These are phyloP conservation scores for Lophium mytilinum DNA, from an alignment of 495 filamentous ascomycete genomes.

Conservation along the genomic window DNA sequence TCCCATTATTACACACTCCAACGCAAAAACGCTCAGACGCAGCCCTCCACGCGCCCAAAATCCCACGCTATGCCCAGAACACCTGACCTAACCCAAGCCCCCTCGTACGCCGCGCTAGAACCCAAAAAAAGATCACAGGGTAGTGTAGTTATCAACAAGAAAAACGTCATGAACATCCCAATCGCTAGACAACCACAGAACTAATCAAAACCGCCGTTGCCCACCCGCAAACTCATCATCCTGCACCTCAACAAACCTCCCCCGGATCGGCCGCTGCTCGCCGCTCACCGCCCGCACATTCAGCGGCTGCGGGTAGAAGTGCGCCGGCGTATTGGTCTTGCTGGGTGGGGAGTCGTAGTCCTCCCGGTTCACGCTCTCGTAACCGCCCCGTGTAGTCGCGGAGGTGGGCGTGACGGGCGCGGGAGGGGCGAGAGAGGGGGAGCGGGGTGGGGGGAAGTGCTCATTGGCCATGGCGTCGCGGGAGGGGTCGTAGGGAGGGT, in stretches of 20 bases:
- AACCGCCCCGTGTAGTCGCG: slow-evolving; percentile 3
- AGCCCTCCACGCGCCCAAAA: no score
- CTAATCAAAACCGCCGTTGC: no score
- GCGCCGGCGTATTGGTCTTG: slow-evolving; percentile 16
- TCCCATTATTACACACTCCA: no score
- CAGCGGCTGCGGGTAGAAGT: slow-evolving; percentile 23
- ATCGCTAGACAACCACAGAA: no score
- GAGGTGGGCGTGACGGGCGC: neutral
- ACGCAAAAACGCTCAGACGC: no score
- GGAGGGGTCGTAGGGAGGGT: slow-evolving; percentile 1
- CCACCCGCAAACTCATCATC: neutral
- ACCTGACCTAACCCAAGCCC: no score
- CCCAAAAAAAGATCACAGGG: no score
- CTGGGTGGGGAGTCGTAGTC: slow-evolving; percentile 1
- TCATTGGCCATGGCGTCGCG: neutral
- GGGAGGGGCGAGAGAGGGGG: neutral
- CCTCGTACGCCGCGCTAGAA: no score
- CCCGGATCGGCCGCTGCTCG: slow-evolving; percentile 10
- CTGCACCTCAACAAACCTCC: slow-evolving; percentile 22
- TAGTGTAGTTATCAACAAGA: no score
- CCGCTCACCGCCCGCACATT: neutral
- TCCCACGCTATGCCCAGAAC: no score
- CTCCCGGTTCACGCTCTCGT: slow-evolving; percentile 11
- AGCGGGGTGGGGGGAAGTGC: slow-evolving; percentile 1
- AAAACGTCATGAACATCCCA: no score